Percentiles rank a stretch among this genome's conserved stretches.
phyloP scores from a whole-genome alignment of 2,329 filamentous ascomycete species.

The Penicillium psychrosexuale region DNA sequence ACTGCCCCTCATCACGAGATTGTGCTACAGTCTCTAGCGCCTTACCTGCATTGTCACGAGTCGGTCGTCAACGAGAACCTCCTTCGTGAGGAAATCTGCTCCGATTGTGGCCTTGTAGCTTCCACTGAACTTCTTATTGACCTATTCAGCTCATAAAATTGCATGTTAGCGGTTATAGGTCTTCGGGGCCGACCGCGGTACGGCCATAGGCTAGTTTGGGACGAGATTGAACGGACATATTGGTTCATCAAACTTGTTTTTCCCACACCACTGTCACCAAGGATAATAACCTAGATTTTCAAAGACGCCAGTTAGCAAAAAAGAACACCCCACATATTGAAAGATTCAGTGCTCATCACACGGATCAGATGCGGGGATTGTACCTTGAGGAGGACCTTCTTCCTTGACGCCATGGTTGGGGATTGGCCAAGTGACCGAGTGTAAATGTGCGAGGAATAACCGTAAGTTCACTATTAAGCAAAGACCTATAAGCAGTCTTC shows the following conservation, averaged over 20 bases:
- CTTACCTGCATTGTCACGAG: conserved; percentile 96
- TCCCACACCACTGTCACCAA: conserved; percentile 96
- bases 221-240: conserved; percentile 70
- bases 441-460: neutral
- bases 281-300: conserved; percentile 79
- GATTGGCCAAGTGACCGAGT: conserved; percentile 4
- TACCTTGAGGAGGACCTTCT: conserved; percentile 91
- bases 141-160: conserved; percentile 52
- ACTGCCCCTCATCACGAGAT: neutral
- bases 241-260: conserved; percentile 99
- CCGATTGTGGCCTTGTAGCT: conserved; percentile 99
- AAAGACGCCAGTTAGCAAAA: conserved; percentile 10
- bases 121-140: conserved; percentile 99
- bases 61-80: conserved; percentile 94
- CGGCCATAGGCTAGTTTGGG: conserved; percentile 1
- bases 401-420: conserved; percentile 67
- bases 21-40: conserved; percentile 2
- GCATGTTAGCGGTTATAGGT: conserved; percentile 15
- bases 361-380: conserved; percentile 23
- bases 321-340: neutral
- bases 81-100: conserved; percentile 96
- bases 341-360: conserved; percentile 1
- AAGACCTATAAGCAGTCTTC: neutral
- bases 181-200: conserved; percentile 11
- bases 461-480: neutral